phyloP scores from a whole-genome alignment of 495 filamentous ascomycete genomes.

The Terfezia claveryi region DNA sequence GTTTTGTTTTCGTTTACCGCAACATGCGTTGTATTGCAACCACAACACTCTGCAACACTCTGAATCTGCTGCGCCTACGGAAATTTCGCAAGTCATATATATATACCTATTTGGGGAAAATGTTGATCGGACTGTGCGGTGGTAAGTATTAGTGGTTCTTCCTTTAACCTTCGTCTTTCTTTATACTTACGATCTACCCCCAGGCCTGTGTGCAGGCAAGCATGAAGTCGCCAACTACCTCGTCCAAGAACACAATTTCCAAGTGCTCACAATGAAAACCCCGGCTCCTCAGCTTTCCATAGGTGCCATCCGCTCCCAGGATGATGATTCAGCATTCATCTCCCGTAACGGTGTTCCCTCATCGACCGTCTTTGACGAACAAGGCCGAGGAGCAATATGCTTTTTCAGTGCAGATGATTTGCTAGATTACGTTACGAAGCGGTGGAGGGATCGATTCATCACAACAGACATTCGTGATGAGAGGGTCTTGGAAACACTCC shows the following conservation, averaged over 20 bases:
- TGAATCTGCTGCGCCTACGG: too few relatives aligned
- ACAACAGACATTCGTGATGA: constrained; percentile 59
- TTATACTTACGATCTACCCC: not conserved
- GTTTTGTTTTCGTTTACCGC: too few relatives aligned
- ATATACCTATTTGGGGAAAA: constrained; percentile 17
- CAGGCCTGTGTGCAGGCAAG: constrained; percentile 62
- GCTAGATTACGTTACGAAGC: constrained; percentile 62
- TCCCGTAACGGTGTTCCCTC: constrained; percentile 3
- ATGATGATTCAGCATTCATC: constrained; percentile 8
- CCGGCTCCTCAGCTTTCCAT: constrained; percentile 11
- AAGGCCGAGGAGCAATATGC: constrained; percentile 1
- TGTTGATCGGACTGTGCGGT: constrained; percentile 89
- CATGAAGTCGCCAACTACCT: constrained; percentile 66
- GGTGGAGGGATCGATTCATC: constrained; percentile 65
- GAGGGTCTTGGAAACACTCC: constrained; percentile 42
- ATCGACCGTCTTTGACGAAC: constrained; percentile 2
- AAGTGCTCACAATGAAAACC: constrained; percentile 21
- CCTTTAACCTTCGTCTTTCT: not conserved
- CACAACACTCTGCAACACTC: too few relatives aligned
- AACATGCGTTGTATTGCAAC: too few relatives aligned
- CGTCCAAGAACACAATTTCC: constrained; percentile 53
- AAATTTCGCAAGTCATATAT: too few relatives aligned
- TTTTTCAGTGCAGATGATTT: constrained; percentile 42
- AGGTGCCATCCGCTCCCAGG: constrained; percentile 14
- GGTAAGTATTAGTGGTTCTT: constrained; percentile 29